Conservation (phyloP, 306 rosid genomes). For the peach (Prunus persica) region Prunus_persica_NCBIv2 NC_034009.1:22693501-22694000, state of each 20-base stretch:
- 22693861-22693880: background rate
- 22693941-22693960: slow-evolving; percentile 32
- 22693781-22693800: slow-evolving; percentile 2
- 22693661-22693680: too few species aligned
- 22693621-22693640: too few species aligned
- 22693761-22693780: background rate
- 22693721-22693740: slow-evolving; percentile 80
- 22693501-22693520: too few species aligned
- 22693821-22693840: slow-evolving; percentile 2
- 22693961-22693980: background rate
- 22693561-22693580: too few species aligned
- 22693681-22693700: slow-evolving; percentile 60
- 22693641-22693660: too few species aligned
- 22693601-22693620: background rate
- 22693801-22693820: slow-evolving; percentile 3
- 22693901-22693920: slow-evolving; percentile 28
- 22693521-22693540: too few species aligned
- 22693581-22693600: background rate
- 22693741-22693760: slow-evolving; percentile 42
- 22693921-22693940: slow-evolving; percentile 25
- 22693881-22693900: slow-evolving; percentile 11
- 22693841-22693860: slow-evolving; percentile 10
- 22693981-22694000: background rate
- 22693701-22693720: slow-evolving; percentile 82
- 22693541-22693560: too few species aligned